A percentile compares a stretch with the other conserved stretches of the same genome.
phyloP scores from a whole-genome alignment of 2,329 filamentous ascomycete genomes.

The Aaosphaeria arxii region DNA sequence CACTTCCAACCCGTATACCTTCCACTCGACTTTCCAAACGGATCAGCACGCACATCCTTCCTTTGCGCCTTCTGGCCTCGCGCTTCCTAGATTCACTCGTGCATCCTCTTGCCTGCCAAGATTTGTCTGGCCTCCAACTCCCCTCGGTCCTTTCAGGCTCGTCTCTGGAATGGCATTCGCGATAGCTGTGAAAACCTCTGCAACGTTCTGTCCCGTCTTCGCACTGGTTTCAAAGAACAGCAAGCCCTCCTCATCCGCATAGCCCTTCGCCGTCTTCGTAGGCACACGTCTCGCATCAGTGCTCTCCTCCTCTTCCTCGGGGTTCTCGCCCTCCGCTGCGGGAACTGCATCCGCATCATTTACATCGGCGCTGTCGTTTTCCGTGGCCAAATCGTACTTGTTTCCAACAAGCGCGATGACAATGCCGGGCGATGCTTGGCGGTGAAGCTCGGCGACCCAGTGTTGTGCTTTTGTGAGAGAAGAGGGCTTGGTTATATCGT shows the following conservation, averaged over 20 bases:
- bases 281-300: slow-evolving; percentile 83
- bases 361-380: slow-evolving; percentile 30
- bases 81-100: slow-evolving; percentile 78
- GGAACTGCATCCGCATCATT: slow-evolving; percentile 52
- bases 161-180: slow-evolving; percentile 98
- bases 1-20: background rate
- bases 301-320: slow-evolving; percentile 59
- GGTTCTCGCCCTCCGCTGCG: slow-evolving; percentile 47
- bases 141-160: slow-evolving; percentile 83
- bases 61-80: slow-evolving; percentile 70
- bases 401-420: slow-evolving; percentile 97
- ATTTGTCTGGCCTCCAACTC: slow-evolving; percentile 58
- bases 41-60: slow-evolving; percentile 83
- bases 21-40: background rate
- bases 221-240: slow-evolving; percentile 98
- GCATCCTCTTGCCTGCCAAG: slow-evolving; percentile 58
- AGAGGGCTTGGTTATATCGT: slow-evolving; percentile 95
- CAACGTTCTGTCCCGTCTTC: slow-evolving; percentile 92
- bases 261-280: slow-evolving; percentile 85
- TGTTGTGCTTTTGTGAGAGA: slow-evolving; percentile 96
- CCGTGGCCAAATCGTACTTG: slow-evolving; percentile 71
- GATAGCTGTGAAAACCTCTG: slow-evolving; percentile 96
- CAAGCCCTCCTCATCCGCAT: slow-evolving; percentile 90
- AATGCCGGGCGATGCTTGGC: slow-evolving; percentile 92
- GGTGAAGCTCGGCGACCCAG: slow-evolving; percentile 96